Evolutionary conservation across 768 basidiomycete genomes (phyloP).

Genomic region (Lactifluus subvellereus): DNA sequence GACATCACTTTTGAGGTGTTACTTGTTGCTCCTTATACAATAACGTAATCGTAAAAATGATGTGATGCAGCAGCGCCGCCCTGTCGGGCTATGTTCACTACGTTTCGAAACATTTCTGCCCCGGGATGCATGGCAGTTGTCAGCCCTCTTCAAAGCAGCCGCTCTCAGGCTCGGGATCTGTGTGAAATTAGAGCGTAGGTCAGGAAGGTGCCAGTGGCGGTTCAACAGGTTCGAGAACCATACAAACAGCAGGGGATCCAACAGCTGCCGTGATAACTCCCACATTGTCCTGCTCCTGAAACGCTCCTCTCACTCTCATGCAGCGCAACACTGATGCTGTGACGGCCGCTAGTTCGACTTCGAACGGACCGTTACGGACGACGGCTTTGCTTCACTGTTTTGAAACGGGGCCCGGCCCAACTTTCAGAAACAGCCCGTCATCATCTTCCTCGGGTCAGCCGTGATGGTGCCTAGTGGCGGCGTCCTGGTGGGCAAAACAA

Average conservation of each 20-base stretch:
- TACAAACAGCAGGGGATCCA: background rate
- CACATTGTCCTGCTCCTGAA: background rate
- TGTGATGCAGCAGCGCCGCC: background rate
- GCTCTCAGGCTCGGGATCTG: background rate
- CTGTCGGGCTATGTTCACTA: background rate
- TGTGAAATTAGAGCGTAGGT: background rate
- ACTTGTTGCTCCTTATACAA: background rate
- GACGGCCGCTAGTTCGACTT: background rate
- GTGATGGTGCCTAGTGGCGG: background rate
- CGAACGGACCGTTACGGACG: no score
- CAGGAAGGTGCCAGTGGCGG: slow-evolving; percentile 12
- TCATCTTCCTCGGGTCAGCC: background rate
- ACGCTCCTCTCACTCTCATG: background rate
- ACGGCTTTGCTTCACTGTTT: background rate
- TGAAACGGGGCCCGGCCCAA: background rate
- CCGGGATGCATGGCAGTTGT: slow-evolving; percentile 5
- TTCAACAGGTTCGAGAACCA: slow-evolving; percentile 6
- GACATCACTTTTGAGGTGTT: background rate
- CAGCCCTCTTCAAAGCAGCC: background rate
- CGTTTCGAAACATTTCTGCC: slow-evolving; percentile 6
- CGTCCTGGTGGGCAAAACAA: background rate
- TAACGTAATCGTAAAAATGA: background rate
- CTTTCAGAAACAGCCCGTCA: background rate
- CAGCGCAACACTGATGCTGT: background rate
- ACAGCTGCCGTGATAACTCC: background rate